Conservation (phyloP, 192 early-diverging fungal genomes). For the Rhizophagus sp. region DNA sequence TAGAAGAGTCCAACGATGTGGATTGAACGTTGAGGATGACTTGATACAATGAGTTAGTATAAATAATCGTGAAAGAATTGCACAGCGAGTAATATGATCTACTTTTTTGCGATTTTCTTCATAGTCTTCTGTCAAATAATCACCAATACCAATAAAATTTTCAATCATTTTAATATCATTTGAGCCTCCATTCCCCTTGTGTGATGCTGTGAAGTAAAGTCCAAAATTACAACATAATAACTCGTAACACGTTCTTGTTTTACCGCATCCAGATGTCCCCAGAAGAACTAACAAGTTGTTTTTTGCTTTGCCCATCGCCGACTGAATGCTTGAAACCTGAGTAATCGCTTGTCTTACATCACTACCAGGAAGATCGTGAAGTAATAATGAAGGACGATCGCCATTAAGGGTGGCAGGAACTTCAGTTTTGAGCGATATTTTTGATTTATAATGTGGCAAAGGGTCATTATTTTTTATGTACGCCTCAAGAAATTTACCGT, state of each 20-base stretch:
- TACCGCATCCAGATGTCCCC: not conserved
- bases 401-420: not conserved
- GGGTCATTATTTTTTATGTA: constrained; percentile 8
- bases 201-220: not conserved
- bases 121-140: not conserved
- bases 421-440: not conserved
- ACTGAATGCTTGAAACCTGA: not conserved
- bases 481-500: not conserved
- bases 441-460: not conserved
- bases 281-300: constrained; percentile 2
- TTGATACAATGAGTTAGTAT: not conserved
- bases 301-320: constrained; percentile 1
- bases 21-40: not conserved
- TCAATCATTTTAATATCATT: not conserved
- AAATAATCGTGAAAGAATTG: not conserved
- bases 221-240: not conserved
- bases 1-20: not conserved
- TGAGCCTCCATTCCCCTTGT: constrained; percentile 3
- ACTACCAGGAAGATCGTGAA: not conserved
- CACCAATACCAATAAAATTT: not conserved
- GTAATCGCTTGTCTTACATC: not conserved
- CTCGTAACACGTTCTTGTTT: constrained; percentile 13
- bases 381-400: not conserved
- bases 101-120: not conserved
- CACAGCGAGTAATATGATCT: not conserved